phyloP scores from a whole-genome alignment of 208 protist species.

The Leishmania mexicana region DNA sequence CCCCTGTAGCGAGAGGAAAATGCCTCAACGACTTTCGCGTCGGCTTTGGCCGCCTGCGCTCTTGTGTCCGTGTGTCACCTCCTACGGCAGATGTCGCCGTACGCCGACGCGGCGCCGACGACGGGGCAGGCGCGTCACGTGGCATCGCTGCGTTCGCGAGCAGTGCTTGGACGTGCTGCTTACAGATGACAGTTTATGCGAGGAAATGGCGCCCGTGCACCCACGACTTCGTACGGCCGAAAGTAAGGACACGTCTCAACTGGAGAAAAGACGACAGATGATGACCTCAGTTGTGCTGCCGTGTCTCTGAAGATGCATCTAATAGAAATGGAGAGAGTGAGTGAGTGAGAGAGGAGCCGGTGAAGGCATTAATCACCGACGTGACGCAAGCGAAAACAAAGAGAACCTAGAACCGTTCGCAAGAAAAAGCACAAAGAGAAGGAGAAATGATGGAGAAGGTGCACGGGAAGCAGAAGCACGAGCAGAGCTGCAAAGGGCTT shows the following conservation, averaged over 20 bases:
- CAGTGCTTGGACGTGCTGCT: neutral
- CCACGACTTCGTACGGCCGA: neutral
- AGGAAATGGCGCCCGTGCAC: neutral
- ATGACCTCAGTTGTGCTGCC: neutral
- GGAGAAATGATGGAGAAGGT: too few relatives aligned
- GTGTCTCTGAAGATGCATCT: neutral
- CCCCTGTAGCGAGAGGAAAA: neutral
- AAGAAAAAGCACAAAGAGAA: neutral
- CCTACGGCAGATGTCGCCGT: neutral
- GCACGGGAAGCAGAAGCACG: too few relatives aligned
- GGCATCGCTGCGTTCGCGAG: conserved; percentile 1
- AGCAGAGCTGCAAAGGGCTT: too few relatives aligned
- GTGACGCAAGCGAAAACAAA: neutral
- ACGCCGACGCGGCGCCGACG: neutral
- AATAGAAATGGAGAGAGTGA: neutral
- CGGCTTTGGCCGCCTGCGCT: neutral
- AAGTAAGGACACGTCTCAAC: neutral
- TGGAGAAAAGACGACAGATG: neutral
- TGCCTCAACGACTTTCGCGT: neutral
- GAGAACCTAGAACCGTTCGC: neutral
- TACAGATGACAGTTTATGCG: neutral
- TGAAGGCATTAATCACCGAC: neutral
- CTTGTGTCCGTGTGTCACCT: neutral
- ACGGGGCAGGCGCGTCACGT: neutral
- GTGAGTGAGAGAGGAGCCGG: neutral